A percentile compares a stretch with the other conserved stretches of the same genome.
Evolutionary conservation across 805 yeast species (phyloP).

Genomic region (Candida vartiovaarae): DNA sequence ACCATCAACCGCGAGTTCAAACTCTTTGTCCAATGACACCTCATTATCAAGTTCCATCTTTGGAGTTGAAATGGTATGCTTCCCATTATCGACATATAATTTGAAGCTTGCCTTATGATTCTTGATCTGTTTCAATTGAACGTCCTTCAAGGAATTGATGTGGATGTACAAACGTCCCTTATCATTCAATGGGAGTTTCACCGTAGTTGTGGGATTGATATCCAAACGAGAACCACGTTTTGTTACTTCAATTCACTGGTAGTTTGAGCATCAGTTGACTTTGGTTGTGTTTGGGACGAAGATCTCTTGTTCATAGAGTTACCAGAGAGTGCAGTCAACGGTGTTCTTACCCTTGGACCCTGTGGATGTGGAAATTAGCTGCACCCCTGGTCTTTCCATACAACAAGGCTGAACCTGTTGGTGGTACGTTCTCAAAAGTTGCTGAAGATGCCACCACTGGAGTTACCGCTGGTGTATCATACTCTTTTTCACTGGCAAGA

Average conservation of each 20-base stretch:
- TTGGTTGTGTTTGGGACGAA: neutral
- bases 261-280: neutral
- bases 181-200: conserved; percentile 26
- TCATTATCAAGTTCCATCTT: conserved; percentile 28
- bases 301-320: conserved; percentile 8
- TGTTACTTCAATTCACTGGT: conserved; percentile 2
- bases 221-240: conserved; percentile 11
- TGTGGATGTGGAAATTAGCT: conserved; percentile 3
- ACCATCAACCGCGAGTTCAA: conserved; percentile 58
- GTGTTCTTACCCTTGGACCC: conserved; percentile 12
- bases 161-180: conserved; percentile 37
- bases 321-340: conserved; percentile 13
- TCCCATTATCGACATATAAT: conserved; percentile 62
- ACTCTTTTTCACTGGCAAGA: conserved; percentile 2
- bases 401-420: conserved; percentile 6
- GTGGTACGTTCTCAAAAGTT: conserved; percentile 1
- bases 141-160: conserved; percentile 39
- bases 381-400: conserved; percentile 10
- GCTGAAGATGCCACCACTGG: neutral
- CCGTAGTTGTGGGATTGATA: neutral
- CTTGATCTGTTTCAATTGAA: conserved; percentile 38
- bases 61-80: conserved; percentile 67
- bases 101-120: conserved; percentile 39
- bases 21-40: conserved; percentile 57
- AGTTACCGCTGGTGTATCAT: neutral